Conservation (phyloP, 1,284 basidiomycete species). For the Phenoliferia sp. region DNA sequence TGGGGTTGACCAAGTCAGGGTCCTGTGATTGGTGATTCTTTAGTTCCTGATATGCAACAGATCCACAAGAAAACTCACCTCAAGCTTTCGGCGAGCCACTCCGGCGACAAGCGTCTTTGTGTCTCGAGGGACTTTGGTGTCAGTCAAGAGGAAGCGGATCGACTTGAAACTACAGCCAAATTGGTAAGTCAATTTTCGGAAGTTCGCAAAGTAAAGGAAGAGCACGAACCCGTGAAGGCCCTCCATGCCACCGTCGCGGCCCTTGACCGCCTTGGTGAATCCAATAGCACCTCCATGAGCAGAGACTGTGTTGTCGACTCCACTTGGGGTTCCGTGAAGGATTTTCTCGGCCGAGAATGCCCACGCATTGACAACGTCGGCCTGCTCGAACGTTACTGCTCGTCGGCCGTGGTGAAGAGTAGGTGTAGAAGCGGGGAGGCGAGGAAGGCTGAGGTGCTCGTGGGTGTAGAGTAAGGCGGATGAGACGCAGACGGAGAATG, state of each 20-base stretch:
- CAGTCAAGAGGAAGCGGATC: conserved; percentile 78
- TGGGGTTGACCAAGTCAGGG: conserved; percentile 67
- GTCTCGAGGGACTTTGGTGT: conserved; percentile 86
- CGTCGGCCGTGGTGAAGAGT: conserved; percentile 55
- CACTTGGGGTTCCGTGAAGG: conserved; percentile 93
- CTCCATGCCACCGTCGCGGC: conserved; percentile 66
- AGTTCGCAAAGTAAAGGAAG: not conserved
- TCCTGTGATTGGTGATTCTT: conserved; percentile 49
- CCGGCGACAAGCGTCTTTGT: conserved; percentile 91
- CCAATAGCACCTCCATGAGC: conserved; percentile 89
- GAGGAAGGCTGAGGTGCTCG: conserved; percentile 53
- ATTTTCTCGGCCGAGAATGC: conserved; percentile 96
- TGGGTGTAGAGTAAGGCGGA: conserved; percentile 62
- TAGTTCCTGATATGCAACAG: conserved; percentile 25
- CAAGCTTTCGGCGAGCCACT: conserved; percentile 66
- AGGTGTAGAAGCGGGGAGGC: conserved; percentile 52
- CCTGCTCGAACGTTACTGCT: conserved; percentile 56
- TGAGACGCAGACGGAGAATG: conserved; percentile 83
- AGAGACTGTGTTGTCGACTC: conserved; percentile 93
- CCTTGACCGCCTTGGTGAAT: conserved; percentile 77
- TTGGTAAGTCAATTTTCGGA: conserved; percentile 11
- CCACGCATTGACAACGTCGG: conserved; percentile 82
- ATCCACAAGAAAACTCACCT: conserved; percentile 47
- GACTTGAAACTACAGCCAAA: conserved; percentile 56
- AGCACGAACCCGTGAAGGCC: conserved; percentile 68